phyloP scores from a whole-genome alignment of 331 rosid genomes.

The Spiraea crenata region DNA sequence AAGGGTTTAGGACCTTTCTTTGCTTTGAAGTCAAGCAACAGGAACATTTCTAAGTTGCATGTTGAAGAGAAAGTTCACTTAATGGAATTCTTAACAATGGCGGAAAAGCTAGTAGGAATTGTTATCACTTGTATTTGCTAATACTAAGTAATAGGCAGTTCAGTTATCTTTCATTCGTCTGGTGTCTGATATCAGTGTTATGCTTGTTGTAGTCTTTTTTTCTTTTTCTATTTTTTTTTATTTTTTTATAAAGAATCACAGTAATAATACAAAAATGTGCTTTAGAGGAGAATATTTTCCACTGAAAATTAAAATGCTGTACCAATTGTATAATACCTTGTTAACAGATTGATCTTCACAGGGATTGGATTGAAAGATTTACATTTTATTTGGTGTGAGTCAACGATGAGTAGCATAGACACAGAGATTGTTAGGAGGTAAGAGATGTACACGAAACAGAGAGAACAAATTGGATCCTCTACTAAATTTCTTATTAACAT shows the following conservation, averaged over 20 bases:
- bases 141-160: not conserved
- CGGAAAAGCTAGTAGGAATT: not conserved
- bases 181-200: not conserved
- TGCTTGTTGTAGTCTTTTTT: not conserved
- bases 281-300: not conserved
- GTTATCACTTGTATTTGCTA: not conserved
- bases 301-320: not conserved
- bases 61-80: conserved; percentile 4
- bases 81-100: not conserved
- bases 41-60: not conserved
- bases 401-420: conserved; percentile 17
- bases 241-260: not conserved
- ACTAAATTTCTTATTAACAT: conserved; percentile 9
- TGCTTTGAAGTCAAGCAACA: not conserved
- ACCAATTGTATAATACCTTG: not conserved
- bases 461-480: conserved; percentile 24
- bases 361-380: conserved; percentile 7
- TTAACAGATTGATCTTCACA: not conserved
- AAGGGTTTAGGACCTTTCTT: not conserved
- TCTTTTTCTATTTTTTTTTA: too few species aligned
- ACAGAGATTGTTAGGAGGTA: conserved; percentile 10
- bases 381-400: conserved; percentile 15
- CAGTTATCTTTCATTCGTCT: not conserved
- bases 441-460: conserved; percentile 29
- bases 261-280: not conserved